Percentiles rank a stretch among this genome's conserved stretches.
Evolutionary conservation across 1,284 basidiomycete genomes (phyloP).

Genomic region (Hortiboletus rubellus): DNA sequence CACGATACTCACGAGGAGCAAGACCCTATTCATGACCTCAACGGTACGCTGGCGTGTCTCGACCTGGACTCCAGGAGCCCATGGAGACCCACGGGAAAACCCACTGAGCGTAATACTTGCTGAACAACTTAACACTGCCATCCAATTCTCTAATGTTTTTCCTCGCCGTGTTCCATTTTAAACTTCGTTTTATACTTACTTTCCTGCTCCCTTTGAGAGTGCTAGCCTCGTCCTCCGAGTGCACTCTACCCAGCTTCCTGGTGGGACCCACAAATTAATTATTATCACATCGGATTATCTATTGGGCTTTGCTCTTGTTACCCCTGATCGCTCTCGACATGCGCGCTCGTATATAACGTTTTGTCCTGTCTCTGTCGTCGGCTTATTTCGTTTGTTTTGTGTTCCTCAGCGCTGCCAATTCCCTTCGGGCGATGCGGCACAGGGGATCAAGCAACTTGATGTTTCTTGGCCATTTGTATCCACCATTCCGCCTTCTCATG

Average conservation of each 20-base stretch:
- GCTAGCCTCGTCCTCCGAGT: conserved; percentile 19
- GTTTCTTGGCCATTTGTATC: conserved; percentile 18
- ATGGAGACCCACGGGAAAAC: conserved; percentile 24
- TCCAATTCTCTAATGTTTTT: conserved; percentile 16
- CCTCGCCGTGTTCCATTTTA: conserved; percentile 16
- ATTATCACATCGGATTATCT: conserved; percentile 36
- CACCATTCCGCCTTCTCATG: not conserved
- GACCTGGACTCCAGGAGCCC: conserved; percentile 50
- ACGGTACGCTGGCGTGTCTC: conserved; percentile 73
- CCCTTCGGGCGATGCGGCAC: conserved; percentile 7
- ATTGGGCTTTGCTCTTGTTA: conserved; percentile 37
- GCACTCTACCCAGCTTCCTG: conserved; percentile 17
- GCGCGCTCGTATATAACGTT: conserved; percentile 36
- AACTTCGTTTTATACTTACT: conserved; percentile 26
- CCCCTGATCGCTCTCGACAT: conserved; percentile 41
- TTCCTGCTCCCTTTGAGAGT: conserved; percentile 19
- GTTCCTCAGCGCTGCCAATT: conserved; percentile 9
- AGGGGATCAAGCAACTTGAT: conserved; percentile 15
- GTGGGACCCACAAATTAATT: conserved; percentile 32
- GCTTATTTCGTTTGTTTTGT: conserved; percentile 37
- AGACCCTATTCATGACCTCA: conserved; percentile 64
- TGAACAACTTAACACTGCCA: conserved; percentile 20
- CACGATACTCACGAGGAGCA: conserved; percentile 40
- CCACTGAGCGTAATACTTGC: conserved; percentile 23
- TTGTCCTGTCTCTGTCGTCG: conserved; percentile 35